These are phyloP conservation scores for Pleurozium schreberi DNA, from an alignment of 225 moss, liverwort and hornwort species.

Conservation along the genomic window DNA sequence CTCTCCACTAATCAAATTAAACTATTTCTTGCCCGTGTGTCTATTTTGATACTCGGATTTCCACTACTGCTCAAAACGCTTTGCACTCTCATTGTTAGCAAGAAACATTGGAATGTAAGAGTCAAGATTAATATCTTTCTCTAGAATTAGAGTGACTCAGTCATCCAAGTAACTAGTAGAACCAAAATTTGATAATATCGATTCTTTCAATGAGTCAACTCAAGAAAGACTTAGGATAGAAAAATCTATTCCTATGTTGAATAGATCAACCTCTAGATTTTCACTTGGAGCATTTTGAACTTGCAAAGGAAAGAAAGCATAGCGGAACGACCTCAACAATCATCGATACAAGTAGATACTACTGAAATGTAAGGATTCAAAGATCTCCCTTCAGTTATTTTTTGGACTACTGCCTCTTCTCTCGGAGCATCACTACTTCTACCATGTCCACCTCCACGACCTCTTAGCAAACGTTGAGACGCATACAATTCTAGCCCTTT, in stretches of 20 bases:
- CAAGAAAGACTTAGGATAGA: neutral
- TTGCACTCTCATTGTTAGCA: neutral
- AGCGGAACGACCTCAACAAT: neutral
- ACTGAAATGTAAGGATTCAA: neutral
- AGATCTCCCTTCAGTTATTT: neutral
- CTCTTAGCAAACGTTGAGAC: neutral
- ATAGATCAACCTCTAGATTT: neutral
- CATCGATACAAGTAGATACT: neutral
- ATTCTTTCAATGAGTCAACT: neutral
- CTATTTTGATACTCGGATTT: neutral
- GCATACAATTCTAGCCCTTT: neutral
- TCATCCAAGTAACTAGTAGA: neutral
- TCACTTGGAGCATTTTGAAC: neutral
- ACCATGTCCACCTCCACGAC: neutral
- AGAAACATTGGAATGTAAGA: neutral
- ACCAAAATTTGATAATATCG: neutral
- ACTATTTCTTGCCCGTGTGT: neutral
- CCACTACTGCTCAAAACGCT: neutral
- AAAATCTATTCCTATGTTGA: neutral
- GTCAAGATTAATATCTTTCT: neutral
- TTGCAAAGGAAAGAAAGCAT: fast-evolving
- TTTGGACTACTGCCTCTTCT: neutral
- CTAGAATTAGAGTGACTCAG: fast-evolving
- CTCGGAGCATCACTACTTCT: fast-evolving
- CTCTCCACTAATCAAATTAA: neutral